These are phyloP conservation scores for Teratosphaeria viscida DNA, from an alignment of 2,329 filamentous ascomycete species.

Conservation along the genomic window DNA sequence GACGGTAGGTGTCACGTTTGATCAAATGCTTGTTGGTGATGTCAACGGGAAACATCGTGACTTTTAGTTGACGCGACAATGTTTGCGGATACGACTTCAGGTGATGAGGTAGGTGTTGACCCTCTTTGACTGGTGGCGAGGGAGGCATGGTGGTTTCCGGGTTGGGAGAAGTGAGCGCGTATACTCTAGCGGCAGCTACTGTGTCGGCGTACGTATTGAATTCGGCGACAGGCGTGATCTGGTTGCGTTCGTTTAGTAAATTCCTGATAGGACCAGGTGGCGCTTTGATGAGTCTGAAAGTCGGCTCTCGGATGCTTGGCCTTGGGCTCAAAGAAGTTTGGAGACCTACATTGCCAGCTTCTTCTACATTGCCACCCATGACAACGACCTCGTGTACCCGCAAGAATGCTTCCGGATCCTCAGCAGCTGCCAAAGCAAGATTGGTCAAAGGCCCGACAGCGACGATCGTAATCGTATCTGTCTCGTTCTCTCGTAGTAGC, in stretches of 20 bases:
- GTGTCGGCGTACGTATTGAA: constrained; percentile 90
- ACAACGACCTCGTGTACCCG: constrained; percentile 83
- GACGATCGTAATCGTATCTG: constrained; percentile 78
- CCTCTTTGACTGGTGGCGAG: constrained; percentile 19
- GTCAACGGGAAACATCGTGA: constrained; percentile 40
- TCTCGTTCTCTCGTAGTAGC: constrained; percentile 69
- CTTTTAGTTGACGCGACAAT: constrained; percentile 31
- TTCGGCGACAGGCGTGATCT: constrained; percentile 69
- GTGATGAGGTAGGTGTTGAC: constrained; percentile 21
- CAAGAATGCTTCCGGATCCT: constrained; percentile 82
- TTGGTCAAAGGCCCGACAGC: constrained; percentile 91
- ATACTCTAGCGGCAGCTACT: constrained; percentile 38
- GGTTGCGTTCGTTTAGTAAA: constrained; percentile 19
- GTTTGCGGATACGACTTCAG: constrained; percentile 31
- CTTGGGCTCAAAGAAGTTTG: constrained; percentile 4
- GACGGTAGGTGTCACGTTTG: constrained; percentile 29
- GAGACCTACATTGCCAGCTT: constrained; percentile 59
- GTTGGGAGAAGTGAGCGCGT: constrained; percentile 40
- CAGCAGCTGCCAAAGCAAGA: constrained; percentile 73
- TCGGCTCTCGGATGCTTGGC: constrained; percentile 16
- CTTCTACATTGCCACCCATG: constrained; percentile 81
- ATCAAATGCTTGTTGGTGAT: constrained; percentile 37
- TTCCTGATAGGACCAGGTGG: constrained; percentile 23
- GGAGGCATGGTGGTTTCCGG: constrained; percentile 75
- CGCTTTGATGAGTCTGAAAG: constrained; percentile 30